Percentiles rank a stretch among this genome's conserved stretches.
phyloP scores from a whole-genome alignment of 306 rosid species.

The barrel medic (Medicago truncatula) region MtrunA17r5.0-ANR NC_053049.1:34810001-34810500 shows the following conservation, averaged over 20 bases:
- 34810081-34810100: conserved; percentile 60
- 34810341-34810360: conserved; percentile 59
- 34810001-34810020: conserved; percentile 51
- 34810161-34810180: conserved; percentile 56
- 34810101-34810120: conserved; percentile 57
- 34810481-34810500: conserved; percentile 54
- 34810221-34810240: conserved; percentile 49
- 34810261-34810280: conserved; percentile 56
- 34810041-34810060: conserved; percentile 54
- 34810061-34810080: conserved; percentile 61
- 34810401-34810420: conserved; percentile 51
- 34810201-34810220: conserved; percentile 58
- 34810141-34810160: conserved; percentile 56
- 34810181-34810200: conserved; percentile 56
- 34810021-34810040: conserved; percentile 60
- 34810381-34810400: conserved; percentile 55
- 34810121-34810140: conserved; percentile 54
- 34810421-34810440: conserved; percentile 58
- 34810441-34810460: conserved; percentile 49
- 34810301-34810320: conserved; percentile 54
- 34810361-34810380: conserved; percentile 48
- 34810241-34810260: conserved; percentile 59
- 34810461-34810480: conserved; percentile 48
- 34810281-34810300: conserved; percentile 60
- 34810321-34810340: conserved; percentile 49